phyloP scores from a whole-genome alignment of 257 asterid species.

The Lycium ferocissimum region DNA sequence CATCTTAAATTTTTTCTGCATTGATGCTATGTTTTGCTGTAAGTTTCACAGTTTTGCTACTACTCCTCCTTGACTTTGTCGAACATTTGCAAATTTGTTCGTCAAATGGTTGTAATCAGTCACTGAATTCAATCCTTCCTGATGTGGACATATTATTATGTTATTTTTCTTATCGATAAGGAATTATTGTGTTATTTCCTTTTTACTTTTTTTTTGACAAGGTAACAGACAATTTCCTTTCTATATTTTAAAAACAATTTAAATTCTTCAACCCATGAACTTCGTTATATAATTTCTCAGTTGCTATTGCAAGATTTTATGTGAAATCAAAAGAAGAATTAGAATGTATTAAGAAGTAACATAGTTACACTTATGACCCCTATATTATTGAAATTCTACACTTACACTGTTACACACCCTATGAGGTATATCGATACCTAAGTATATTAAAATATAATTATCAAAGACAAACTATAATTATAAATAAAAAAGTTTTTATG shows the following conservation, averaged over 20 bases:
- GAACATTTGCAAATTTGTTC: neutral
- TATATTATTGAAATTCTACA: too few relatives aligned
- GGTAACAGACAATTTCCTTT: constrained; percentile 16
- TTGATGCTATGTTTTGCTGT: neutral
- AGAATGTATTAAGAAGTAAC: neutral
- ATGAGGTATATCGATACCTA: too few relatives aligned
- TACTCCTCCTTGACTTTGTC: neutral
- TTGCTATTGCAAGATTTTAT: constrained; percentile 21
- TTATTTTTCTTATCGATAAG: neutral
- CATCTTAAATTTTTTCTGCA: neutral
- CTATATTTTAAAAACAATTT: neutral
- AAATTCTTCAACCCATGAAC: constrained; percentile 1
- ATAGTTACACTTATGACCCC: neutral
- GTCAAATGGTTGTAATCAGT: neutral
- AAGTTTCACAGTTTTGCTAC: neutral
- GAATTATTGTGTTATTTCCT: neutral
- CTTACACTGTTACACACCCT: too few relatives aligned
- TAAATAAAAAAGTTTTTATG: neutral
- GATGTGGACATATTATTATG: neutral
- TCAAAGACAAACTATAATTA: neutral
- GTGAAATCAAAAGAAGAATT: neutral
- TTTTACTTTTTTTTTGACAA: too few relatives aligned
- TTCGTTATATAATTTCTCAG: neutral
- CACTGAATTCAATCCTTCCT: neutral
- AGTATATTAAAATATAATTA: neutral